Conservation (phyloP, 78 protist species). For the Protostelium mycophagum region DNA sequence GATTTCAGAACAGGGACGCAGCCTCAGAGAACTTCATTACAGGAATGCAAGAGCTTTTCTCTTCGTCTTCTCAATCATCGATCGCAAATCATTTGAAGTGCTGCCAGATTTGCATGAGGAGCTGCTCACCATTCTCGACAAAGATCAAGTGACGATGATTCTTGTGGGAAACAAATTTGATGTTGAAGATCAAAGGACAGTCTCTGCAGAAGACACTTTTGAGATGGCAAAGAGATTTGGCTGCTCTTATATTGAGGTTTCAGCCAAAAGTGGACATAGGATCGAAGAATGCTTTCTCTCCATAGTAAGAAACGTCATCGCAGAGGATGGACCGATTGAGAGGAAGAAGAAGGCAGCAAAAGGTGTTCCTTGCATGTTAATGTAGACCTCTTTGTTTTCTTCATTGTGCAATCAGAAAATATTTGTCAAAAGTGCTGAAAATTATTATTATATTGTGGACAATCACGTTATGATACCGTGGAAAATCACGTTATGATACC, state of each 20-base stretch:
- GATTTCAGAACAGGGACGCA: slow-evolving; percentile 80
- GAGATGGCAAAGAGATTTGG: slow-evolving; percentile 50
- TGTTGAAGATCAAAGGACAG: slow-evolving; percentile 47
- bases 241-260: slow-evolving; percentile 65
- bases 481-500: no score
- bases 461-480: no score
- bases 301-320: neutral
- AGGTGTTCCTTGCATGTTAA: no score
- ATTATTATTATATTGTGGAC: no score
- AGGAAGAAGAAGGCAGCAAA: neutral
- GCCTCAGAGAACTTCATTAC: slow-evolving; percentile 60
- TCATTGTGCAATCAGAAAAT: no score
- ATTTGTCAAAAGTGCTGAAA: no score
- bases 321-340: neutral
- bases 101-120: slow-evolving; percentile 62
- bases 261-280: slow-evolving; percentile 15
- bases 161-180: slow-evolving; percentile 88
- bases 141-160: slow-evolving; percentile 79
- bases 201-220: slow-evolving; percentile 55
- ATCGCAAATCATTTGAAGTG: neutral
- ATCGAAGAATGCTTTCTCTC: neutral
- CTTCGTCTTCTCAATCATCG: slow-evolving; percentile 78
- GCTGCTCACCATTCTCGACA: slow-evolving; percentile 73
- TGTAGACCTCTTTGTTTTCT: no score
- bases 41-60: slow-evolving; percentile 83